A percentile compares a stretch with the other conserved stretches of the same genome.
These are phyloP conservation scores for Ustilago esculenta DNA, from an alignment of 1,284 basidiomycete genomes.

Conservation along the genomic window DNA sequence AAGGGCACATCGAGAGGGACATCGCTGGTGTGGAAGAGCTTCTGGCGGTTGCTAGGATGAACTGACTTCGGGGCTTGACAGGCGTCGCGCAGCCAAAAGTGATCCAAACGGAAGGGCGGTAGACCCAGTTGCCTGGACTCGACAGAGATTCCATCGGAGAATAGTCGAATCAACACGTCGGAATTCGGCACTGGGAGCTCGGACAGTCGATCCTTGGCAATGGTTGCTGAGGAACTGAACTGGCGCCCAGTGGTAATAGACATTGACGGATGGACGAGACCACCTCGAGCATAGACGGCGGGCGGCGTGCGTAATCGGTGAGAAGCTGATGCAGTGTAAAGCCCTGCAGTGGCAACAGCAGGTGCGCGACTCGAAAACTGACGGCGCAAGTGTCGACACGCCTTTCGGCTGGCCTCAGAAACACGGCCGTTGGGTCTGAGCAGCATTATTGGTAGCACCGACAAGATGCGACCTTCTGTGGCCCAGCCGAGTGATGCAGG, in stretches of 20 bases:
- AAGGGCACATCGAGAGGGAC: conserved; percentile 68
- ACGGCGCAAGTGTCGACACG: conserved; percentile 13
- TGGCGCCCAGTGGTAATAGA: not conserved
- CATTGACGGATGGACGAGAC: too few species aligned
- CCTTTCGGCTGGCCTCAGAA: conserved; percentile 10
- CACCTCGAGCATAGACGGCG: too few species aligned
- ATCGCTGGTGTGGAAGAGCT: conserved; percentile 75
- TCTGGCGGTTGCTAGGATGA: conserved; percentile 80
- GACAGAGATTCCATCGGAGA: conserved; percentile 50
- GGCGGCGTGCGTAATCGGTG: not conserved
- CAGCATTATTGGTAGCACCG: conserved; percentile 33
- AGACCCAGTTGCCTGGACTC: conserved; percentile 60
- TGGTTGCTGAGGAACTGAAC: conserved; percentile 5
- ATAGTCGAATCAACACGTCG: conserved; percentile 33
- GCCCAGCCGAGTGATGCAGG: conserved; percentile 46
- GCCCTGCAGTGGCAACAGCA: conserved; percentile 23
- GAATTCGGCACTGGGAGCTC: conserved; percentile 25
- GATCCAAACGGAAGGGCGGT: conserved; percentile 53
- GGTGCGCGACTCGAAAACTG: conserved; percentile 16
- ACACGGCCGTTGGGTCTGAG: conserved; percentile 18
- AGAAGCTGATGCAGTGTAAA: conserved; percentile 19
- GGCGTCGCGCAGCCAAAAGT: conserved; percentile 72
- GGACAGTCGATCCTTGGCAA: not conserved
- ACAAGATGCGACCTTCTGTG: conserved; percentile 43
- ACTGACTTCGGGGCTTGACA: conserved; percentile 74